Conservation (phyloP, 116 monocot species). For the Papilionanthe hybrid region DNA sequence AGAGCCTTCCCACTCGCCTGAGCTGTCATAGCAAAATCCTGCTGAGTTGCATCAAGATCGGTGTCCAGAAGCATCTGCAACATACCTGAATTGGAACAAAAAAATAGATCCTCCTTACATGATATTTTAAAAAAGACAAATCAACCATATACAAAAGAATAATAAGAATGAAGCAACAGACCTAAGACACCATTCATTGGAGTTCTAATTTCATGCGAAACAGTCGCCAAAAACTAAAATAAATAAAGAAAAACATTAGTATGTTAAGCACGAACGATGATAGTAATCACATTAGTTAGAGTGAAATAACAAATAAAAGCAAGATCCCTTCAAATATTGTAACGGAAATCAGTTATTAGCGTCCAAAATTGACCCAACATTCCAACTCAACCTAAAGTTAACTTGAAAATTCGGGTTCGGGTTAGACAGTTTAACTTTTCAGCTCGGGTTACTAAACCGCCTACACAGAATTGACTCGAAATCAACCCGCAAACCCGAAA, state of each 20-base stretch:
- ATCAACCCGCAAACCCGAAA: too few relatives aligned
- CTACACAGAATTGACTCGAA: too few relatives aligned
- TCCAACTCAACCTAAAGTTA: too few relatives aligned
- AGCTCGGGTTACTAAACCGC: too few relatives aligned
- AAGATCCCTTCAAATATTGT: neutral
- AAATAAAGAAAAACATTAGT: slow-evolving; percentile 13
- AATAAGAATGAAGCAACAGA: slow-evolving; percentile 16
- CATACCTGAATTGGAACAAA: slow-evolving; percentile 56
- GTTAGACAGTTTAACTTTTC: too few relatives aligned
- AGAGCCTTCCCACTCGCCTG: slow-evolving; percentile 79
- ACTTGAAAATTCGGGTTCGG: too few relatives aligned
- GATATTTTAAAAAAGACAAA: neutral
- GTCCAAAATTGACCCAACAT: too few relatives aligned
- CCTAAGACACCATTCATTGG: slow-evolving; percentile 97
- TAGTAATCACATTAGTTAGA: neutral
- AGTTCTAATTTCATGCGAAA: slow-evolving; percentile 91
- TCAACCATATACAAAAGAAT: neutral
- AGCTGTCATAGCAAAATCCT: slow-evolving; percentile 86
- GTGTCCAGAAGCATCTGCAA: slow-evolving; percentile 90
- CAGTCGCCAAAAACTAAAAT: slow-evolving; percentile 84
- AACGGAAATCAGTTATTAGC: neutral
- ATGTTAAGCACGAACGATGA: neutral
- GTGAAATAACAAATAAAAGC: neutral
- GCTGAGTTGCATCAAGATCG: slow-evolving; percentile 77
- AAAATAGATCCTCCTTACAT: neutral